Percentiles rank a stretch among this genome's conserved stretches.
Evolutionary conservation across 371 early-diverging fungal genomes (phyloP).

Genomic region (Synchytrium microbalum): DNA sequence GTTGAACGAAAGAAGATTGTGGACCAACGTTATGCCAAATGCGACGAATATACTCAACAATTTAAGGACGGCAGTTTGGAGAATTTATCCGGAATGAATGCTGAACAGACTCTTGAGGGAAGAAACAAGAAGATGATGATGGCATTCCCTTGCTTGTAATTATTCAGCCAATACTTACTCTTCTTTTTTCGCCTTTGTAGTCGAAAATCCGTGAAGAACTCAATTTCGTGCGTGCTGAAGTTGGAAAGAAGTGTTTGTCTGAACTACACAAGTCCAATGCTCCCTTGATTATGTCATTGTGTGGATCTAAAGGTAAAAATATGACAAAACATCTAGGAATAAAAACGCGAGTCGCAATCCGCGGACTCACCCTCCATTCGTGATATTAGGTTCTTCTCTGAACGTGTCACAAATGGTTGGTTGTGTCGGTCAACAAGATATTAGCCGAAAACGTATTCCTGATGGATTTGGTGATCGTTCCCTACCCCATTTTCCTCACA

Average conservation of each 20-base stretch:
- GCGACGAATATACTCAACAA: conserved; percentile 73
- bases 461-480: conserved; percentile 96
- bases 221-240: conserved; percentile 57
- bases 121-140: neutral
- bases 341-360: neutral
- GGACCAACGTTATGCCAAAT: conserved; percentile 69
- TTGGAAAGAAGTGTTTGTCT: conserved; percentile 58
- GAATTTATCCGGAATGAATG: conserved; percentile 80
- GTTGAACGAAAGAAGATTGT: conserved; percentile 75
- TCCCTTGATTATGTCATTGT: conserved; percentile 96
- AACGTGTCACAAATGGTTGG: conserved; percentile 99
- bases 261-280: conserved; percentile 93
- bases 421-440: conserved; percentile 99
- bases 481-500: conserved; percentile 92
- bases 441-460: conserved; percentile 94
- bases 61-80: conserved; percentile 67
- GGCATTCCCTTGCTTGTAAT: neutral
- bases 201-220: conserved; percentile 91
- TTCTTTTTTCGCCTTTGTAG: conserved; percentile 12
- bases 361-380: neutral
- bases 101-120: conserved; percentile 82
- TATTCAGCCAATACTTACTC: no score
- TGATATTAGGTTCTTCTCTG: conserved; percentile 70
- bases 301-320: conserved; percentile 87
- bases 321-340: neutral